phyloP scores from a whole-genome alignment of 305 asterid genomes.

The Andrographis paniculata region DNA sequence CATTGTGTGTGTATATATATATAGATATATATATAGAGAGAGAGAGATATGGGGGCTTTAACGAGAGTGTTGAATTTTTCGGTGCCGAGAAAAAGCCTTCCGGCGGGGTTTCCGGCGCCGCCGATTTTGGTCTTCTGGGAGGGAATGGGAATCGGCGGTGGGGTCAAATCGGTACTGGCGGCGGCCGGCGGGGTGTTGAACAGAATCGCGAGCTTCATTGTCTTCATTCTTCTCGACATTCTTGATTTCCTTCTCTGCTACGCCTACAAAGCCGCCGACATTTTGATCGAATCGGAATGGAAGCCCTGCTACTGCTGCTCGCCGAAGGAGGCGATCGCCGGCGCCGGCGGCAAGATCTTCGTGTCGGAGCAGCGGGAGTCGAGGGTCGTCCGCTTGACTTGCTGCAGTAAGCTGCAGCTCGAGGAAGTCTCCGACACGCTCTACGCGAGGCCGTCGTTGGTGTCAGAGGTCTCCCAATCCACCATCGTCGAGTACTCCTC shows the following conservation, averaged over 20 bases:
- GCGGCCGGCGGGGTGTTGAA: constrained; percentile 43
- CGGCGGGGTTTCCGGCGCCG: too few species aligned
- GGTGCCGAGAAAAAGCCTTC: neutral
- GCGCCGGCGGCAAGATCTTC: constrained; percentile 51
- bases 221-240: constrained; percentile 50
- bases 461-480: constrained; percentile 50
- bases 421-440: constrained; percentile 93
- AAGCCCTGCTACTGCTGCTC: constrained; percentile 75
- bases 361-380: constrained; percentile 71
- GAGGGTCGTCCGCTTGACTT: constrained; percentile 42
- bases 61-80: neutral
- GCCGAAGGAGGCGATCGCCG: constrained; percentile 30
- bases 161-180: constrained; percentile 17
- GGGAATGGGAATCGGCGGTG: constrained; percentile 19
- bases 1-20: too few species aligned
- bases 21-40: too few species aligned
- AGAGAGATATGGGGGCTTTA: neutral
- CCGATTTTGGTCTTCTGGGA: too few species aligned
- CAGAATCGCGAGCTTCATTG: constrained; percentile 47
- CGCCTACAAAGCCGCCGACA: constrained; percentile 46
- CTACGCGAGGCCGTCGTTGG: constrained; percentile 58
- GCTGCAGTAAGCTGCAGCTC: constrained; percentile 45
- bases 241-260: constrained; percentile 60
- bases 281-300: constrained; percentile 66
- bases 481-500: constrained; percentile 23